Percentiles rank a stretch among this genome's conserved stretches.
phyloP scores from a whole-genome alignment of 83 land plant species.

The Picea abies region DNA sequence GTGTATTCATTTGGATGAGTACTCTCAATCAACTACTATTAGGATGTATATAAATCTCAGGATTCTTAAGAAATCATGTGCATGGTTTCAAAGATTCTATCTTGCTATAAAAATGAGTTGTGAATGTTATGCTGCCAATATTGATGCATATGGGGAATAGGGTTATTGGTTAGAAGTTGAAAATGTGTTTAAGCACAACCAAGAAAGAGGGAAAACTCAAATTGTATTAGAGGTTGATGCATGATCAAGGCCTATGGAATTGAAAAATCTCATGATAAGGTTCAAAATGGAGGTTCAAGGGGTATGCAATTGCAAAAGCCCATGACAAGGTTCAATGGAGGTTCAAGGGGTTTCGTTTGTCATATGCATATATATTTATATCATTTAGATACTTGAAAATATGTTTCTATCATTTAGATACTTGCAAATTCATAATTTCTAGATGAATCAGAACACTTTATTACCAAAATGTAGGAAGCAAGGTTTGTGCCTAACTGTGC shows the following conservation, averaged over 20 bases:
- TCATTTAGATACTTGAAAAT: slow-evolving; percentile 48
- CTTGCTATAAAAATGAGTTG: too few species aligned
- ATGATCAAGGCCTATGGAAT: slow-evolving; percentile 89
- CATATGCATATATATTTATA: too few species aligned
- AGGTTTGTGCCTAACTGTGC: too few species aligned
- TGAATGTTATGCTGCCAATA: too few species aligned
- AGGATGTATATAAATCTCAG: slow-evolving; percentile 76
- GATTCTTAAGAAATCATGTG: slow-evolving; percentile 48
- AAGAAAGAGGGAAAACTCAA: slow-evolving; percentile 19
- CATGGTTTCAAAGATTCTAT: slow-evolving; percentile 64
- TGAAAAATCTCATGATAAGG: slow-evolving; percentile 40
- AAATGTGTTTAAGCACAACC: slow-evolving; percentile 47
- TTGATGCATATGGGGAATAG: too few species aligned
- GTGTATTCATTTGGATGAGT: slow-evolving; percentile 67
- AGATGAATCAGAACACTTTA: slow-evolving; percentile 32
- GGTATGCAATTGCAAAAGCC: too few species aligned
- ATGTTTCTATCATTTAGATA: too few species aligned
- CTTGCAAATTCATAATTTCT: slow-evolving; percentile 45
- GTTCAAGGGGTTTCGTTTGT: slow-evolving; percentile 35
- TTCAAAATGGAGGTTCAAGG: slow-evolving; percentile 56
- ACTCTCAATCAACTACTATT: slow-evolving; percentile 43
- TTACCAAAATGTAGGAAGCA: slow-evolving; percentile 19
- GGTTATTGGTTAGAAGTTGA: too few species aligned
- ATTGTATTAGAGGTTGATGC: slow-evolving; percentile 59
- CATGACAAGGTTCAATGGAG: too few species aligned